These are phyloP conservation scores for Hypoxylon lenormandii DNA, from an alignment of 495 filamentous ascomycete species.

Conservation along the genomic window DNA sequence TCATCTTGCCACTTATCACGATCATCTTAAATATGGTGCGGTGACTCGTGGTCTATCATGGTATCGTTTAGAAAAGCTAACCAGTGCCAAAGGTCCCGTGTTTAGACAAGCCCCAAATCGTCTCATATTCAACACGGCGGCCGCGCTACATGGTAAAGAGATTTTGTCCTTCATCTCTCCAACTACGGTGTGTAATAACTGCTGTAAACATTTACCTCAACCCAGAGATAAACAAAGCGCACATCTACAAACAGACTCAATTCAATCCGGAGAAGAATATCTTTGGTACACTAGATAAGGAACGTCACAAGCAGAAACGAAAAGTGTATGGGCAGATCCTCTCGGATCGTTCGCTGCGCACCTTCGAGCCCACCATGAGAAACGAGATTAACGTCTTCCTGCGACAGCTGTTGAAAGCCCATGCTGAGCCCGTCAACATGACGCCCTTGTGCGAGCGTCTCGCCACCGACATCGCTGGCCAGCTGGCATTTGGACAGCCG, in stretches of 20 bases:
- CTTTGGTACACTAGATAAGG: not conserved
- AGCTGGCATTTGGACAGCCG: slow-evolving; percentile 3
- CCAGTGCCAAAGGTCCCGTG: slow-evolving; percentile 35
- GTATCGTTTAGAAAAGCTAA: not conserved
- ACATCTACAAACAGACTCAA: not conserved
- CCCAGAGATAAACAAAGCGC: not conserved
- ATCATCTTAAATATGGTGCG: slow-evolving; percentile 48
- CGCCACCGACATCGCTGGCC: not conserved
- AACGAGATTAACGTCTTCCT: not conserved
- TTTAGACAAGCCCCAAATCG: slow-evolving; percentile 62
- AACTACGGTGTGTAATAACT: no score
- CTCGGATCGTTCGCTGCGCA: not conserved
- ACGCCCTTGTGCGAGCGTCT: slow-evolving; percentile 1
- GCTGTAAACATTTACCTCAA: not conserved
- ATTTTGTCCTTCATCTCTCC: not conserved
- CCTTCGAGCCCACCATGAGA: not conserved
- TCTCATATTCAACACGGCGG: slow-evolving; percentile 58
- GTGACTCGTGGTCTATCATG: not conserved
- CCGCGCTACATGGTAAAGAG: slow-evolving; percentile 57
- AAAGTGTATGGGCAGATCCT: not conserved
- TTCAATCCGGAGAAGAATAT: not conserved
- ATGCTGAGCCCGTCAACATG: slow-evolving; percentile 3
- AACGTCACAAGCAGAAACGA: not conserved
- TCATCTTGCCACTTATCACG: slow-evolving; percentile 57
- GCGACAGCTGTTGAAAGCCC: not conserved